These are phyloP conservation scores for Elsinoe fawcettii DNA, from an alignment of 2,329 filamentous ascomycete species.

Conservation along the genomic window DNA sequence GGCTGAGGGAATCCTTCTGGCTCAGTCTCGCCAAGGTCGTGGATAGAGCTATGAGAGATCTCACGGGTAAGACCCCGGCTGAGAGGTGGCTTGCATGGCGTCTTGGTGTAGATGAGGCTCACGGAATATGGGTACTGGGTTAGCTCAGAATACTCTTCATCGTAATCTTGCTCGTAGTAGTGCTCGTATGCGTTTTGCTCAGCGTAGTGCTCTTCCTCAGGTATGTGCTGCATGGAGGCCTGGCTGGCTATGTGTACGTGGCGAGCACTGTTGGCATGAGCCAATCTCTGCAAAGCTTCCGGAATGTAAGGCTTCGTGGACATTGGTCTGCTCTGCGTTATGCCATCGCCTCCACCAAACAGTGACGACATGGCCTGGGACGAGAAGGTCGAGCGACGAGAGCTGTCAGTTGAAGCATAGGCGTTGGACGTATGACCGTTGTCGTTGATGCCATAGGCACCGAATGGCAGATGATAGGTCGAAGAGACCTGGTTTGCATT, in stretches of 20 bases:
- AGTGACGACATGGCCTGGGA: neutral
- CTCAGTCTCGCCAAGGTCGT: conserved; percentile 3
- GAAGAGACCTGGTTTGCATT: neutral
- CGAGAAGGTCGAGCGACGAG: neutral
- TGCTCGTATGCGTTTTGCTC: neutral
- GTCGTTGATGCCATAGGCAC: neutral
- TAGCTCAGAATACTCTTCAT: neutral
- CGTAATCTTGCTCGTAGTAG: neutral
- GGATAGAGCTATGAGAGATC: neutral
- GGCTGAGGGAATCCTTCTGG: neutral
- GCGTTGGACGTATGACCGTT: neutral
- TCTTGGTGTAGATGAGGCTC: neutral
- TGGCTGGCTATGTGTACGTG: neutral
- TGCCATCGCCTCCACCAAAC: neutral
- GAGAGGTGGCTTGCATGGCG: neutral
- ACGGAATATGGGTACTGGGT: neutral
- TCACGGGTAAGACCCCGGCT: neutral
- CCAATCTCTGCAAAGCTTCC: neutral
- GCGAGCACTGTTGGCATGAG: neutral
- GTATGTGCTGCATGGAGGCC: neutral
- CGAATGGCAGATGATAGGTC: neutral
- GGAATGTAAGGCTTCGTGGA: neutral
- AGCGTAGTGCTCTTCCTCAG: neutral
- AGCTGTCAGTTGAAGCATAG: neutral
- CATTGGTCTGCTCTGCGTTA: neutral